Conservation (phyloP, 768 basidiomycete genomes). For the Coprinellus micaceus region DNA sequence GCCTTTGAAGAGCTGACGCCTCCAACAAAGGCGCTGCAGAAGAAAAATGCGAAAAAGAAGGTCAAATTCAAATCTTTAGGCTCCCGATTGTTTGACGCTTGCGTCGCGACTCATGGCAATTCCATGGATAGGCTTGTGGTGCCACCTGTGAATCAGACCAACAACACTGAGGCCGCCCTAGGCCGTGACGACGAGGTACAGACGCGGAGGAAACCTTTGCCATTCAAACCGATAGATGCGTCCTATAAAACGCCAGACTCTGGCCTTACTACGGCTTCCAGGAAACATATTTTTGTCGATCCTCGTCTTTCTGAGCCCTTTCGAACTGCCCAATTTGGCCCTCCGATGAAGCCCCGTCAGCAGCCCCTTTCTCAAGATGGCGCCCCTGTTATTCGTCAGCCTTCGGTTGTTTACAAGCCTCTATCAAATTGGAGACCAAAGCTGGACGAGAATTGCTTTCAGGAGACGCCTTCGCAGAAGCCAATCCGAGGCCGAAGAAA, state of each 20-base stretch:
- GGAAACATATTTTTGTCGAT: neutral
- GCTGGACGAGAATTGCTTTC: neutral
- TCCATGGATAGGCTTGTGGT: slow-evolving; percentile 8
- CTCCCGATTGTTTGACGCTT: slow-evolving; percentile 7
- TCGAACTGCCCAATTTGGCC: neutral
- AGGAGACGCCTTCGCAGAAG: neutral
- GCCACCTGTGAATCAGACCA: neutral
- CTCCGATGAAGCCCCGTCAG: neutral
- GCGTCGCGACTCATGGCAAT: slow-evolving; percentile 5
- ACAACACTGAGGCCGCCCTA: neutral
- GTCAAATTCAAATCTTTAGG: slow-evolving; percentile 5
- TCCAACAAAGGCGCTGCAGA: neutral
- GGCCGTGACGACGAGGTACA: neutral
- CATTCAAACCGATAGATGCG: neutral
- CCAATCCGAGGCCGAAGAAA: neutral
- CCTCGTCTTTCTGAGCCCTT: slow-evolving; percentile 1
- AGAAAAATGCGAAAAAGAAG: neutral
- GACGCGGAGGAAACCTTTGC: neutral
- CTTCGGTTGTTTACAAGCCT: neutral
- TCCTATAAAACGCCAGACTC: no score
- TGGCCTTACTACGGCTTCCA: no score
- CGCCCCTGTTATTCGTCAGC: no score
- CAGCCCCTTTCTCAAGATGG: neutral
- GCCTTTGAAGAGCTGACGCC: neutral
- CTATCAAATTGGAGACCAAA: neutral